Base-by-base conservation (phyloP, 306 rosid genomes). In the Quercus robur region DNA sequence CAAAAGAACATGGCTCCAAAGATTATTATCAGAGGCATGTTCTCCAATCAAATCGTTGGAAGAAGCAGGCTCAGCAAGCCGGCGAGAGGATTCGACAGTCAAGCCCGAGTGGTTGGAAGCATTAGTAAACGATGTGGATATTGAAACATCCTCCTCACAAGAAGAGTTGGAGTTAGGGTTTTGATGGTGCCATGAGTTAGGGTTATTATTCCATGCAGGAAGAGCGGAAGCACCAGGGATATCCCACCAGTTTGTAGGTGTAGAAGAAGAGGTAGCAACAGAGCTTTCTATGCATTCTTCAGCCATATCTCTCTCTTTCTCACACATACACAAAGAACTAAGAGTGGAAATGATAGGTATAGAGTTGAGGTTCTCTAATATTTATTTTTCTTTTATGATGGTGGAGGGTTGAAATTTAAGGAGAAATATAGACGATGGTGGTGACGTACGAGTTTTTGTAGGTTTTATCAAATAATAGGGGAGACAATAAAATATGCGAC, bases 1-100 rank as follows among this genome's bases (percentile, higher is more conserved):
- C 99, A 88, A 72, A 21, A 94, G 80, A 75, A 91, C 88, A 73
- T 94, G 97, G 75, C 72, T 91, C 99, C 99, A 94, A 66, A 93
- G 85, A 5, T 88, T 93, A 75, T 81, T 85, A 77, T 94, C 97
- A 1, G 95, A 84, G 78, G 91, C 86, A 44, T 91, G 94, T 41
- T 88, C 86, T 23, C 74, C 84, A 44, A 91, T 84, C 67, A 90
- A 84, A 28, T 84, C 88, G 19, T 82, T 82, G 56, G 94, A 81
- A 28, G 94, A 85, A 77, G 90, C 80, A 35, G 86, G 83, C 21
- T 84, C 86, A 54, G 83, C 75, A 26, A 84, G 85, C 1, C 88
- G 81, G 30, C 89, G 89, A 56, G 93, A 81, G 7, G 97, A 91
- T 33, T 90, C 89, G 20, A 90, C 89, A 2, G 94, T 86, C 85